These are phyloP conservation scores for Nectriaceae sp. DNA, from an alignment of 2,329 filamentous ascomycete genomes.

Conservation along the genomic window DNA sequence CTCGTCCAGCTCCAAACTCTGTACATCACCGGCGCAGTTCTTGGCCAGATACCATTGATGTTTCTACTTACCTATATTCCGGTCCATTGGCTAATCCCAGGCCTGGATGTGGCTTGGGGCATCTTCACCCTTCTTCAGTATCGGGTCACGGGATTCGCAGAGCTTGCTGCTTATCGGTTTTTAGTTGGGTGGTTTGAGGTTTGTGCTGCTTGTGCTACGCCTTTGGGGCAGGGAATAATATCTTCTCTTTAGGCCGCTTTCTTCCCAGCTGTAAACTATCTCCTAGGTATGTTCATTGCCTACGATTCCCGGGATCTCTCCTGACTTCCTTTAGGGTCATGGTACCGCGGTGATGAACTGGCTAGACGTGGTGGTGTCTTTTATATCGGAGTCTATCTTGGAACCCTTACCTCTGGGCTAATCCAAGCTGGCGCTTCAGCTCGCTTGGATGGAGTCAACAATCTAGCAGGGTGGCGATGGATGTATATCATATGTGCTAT, in stretches of 20 bases:
- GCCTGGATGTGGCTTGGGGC: constrained; percentile 55
- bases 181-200: constrained; percentile 54
- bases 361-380: constrained; percentile 50
- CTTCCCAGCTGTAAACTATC: constrained; percentile 43
- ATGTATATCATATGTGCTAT: constrained; percentile 56
- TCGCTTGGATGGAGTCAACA: constrained; percentile 43
- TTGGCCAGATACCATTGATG: constrained; percentile 52
- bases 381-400: constrained; percentile 51
- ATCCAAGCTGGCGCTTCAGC: constrained; percentile 45
- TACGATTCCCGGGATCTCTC: background rate
- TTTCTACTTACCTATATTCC: constrained; percentile 48
- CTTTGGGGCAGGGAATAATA: background rate
- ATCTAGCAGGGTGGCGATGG: constrained; percentile 53
- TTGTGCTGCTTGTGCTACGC: background rate
- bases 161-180: constrained; percentile 55
- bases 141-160: constrained; percentile 47
- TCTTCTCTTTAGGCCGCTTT: constrained; percentile 29
- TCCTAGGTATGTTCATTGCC: constrained; percentile 20
- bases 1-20: constrained; percentile 56
- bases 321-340: constrained; percentile 37
- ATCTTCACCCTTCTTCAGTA: constrained; percentile 58
- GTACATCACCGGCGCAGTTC: constrained; percentile 45
- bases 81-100: constrained; percentile 53
- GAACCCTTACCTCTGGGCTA: constrained; percentile 52
- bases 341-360: constrained; percentile 52